phyloP scores from a whole-genome alignment of 2,329 filamentous ascomycete species.

The Paraphoma chrysanthemicola region DNA sequence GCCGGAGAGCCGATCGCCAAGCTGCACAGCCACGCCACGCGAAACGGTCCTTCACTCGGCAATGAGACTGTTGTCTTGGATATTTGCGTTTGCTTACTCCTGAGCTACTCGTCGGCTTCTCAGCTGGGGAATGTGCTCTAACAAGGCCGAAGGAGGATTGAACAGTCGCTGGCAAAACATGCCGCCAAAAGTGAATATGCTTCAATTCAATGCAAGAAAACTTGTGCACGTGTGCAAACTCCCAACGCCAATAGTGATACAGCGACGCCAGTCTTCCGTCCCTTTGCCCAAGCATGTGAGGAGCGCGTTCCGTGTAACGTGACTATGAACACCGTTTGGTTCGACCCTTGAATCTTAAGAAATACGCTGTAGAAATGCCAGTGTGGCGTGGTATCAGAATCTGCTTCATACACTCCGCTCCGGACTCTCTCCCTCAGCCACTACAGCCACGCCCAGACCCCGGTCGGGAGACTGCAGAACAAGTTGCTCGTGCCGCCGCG shows the following conservation, averaged over 20 bases:
- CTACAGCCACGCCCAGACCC: constrained; percentile 81
- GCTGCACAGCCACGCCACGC: background rate
- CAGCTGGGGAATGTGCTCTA: no score
- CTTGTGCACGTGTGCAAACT: background rate
- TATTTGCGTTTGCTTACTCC: background rate
- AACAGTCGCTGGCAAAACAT: no score
- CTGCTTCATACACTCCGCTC: constrained; percentile 63
- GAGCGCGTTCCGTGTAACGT: background rate
- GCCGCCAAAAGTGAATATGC: background rate
- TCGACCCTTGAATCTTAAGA: background rate
- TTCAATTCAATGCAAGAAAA: background rate
- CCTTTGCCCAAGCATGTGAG: background rate
- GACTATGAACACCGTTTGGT: background rate
- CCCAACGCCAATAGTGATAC: background rate
- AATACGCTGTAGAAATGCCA: background rate
- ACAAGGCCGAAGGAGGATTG: no score
- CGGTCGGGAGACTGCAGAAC: constrained; percentile 92
- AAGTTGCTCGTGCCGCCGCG: constrained; percentile 88
- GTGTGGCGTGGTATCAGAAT: background rate
- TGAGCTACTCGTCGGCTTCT: background rate
- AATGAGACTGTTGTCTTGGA: background rate
- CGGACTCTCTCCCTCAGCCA: constrained; percentile 82
- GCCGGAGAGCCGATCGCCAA: background rate
- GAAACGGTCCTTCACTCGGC: background rate
- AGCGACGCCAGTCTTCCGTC: background rate